Conservation (phyloP, 345 rosid species). For the Schrenkiella parvula region DNA sequence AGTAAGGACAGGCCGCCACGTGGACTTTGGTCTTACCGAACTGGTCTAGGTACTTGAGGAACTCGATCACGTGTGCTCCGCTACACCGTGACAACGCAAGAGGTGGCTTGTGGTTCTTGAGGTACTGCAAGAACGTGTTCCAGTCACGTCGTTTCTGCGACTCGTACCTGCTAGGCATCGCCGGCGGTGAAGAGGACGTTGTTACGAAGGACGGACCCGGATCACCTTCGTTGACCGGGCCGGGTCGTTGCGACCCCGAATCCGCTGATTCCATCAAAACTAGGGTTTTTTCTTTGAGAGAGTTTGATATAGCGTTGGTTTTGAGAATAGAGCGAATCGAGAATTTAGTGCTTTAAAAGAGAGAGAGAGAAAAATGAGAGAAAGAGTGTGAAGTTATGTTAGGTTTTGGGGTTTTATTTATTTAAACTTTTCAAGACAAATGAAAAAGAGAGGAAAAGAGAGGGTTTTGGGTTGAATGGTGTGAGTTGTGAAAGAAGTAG, state of each 20-base stretch:
- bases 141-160: constrained; percentile 70
- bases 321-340: not conserved
- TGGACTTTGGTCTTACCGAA: constrained; percentile 77
- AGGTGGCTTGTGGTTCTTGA: constrained; percentile 66
- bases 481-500: constrained; percentile 26
- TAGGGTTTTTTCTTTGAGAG: constrained; percentile 27
- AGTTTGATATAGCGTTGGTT: not conserved
- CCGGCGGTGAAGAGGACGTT: constrained; percentile 18
- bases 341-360: constrained; percentile 7
- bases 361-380: not conserved
- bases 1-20: constrained; percentile 49
- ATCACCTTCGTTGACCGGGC: constrained; percentile 23
- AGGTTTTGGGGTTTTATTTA: constrained; percentile 30
- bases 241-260: constrained; percentile 23
- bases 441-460: not conserved
- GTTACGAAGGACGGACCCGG: constrained; percentile 17
- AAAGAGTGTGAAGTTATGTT: constrained; percentile 26
- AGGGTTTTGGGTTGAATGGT: constrained; percentile 11
- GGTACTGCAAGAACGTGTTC: constrained; percentile 71
- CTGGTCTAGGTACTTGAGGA: constrained; percentile 64
- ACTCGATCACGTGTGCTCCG: constrained; percentile 71
- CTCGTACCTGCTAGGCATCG: constrained; percentile 55
- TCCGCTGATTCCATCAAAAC: constrained; percentile 39
- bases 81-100: constrained; percentile 54
- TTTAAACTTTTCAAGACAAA: constrained; percentile 4